Evolutionary conservation across 768 basidiomycete species (phyloP), one percentile per base, ranked within the genome.

Genomic region (Suillus occidentalis): DNA sequence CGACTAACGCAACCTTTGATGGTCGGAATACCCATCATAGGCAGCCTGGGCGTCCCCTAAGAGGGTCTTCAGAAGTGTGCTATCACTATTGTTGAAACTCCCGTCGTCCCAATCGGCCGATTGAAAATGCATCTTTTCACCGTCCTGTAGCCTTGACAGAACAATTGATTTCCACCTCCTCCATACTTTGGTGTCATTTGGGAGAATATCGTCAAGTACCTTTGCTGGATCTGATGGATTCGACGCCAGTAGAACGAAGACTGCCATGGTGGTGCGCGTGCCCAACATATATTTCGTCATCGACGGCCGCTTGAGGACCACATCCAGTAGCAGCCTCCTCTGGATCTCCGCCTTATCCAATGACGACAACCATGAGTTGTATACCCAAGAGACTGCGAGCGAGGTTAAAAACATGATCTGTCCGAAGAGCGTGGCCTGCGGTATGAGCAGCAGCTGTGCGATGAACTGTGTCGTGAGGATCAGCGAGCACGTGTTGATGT

Each of bases 331-430:
- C 13, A 78, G 63, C 25, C 69, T 59, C 31, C 65, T 69, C 64
- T 80, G 72, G 10, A 72, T 66, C 49, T 67, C 69, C 16, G 73
- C 75, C 61, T 67, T 76, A 56, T 84, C 79, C 77, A 83, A 68
- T 9, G 75, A 76, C 3, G 78, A 74, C 1, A 80, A 60, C 69
- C 72, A 78, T 12, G 72, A 73, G 52, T 78, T 79, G 59, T 80
- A 79, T 4, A 66, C 25, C 76, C 76, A 79, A 16, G 79, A 79
- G 39, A 77, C 72, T 16, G 63, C 73, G 8, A 79, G 75, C 0
- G 77, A 73, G 13, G 62, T 0, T 45, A 79, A 69, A 57, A 79
- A 80, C 71, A 79, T 69, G 63, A 76, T 68, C 64, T 79, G 78
- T 14, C 78, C 78, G 36, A 78, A 77, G 8, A 77, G 62, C 0